Evolutionary conservation across 2,329 filamentous ascomycete species (phyloP), one percentile per base, ranked within the genome.

Genomic region (Boeremia lycopersici): DNA sequence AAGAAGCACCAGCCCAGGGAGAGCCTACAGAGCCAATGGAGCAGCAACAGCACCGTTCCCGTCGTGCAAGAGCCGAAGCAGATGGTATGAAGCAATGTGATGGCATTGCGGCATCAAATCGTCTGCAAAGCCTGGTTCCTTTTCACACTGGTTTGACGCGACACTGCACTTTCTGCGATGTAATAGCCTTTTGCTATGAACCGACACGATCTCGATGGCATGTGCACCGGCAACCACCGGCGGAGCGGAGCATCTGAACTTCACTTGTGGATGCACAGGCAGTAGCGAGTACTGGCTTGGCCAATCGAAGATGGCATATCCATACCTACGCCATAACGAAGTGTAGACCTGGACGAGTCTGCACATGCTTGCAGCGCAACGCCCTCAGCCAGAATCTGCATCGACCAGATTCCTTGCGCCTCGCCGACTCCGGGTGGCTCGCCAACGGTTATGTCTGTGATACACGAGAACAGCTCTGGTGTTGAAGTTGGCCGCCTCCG

Each of bases 31-130:
- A 68, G 64, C 33, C 40, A 58, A 15, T 49, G 48, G 28, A 67
- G 65, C 48, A 57, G 47, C 40, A 60, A 57, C 43, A 67, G 54
- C 33, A 47, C 53, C 6, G 42, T 53, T 26, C 38, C 44, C 1
- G 51, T 53, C 2, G 44, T 56, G 3, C 65, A 68, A 19, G 64
- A 68, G 39, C 65, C 65, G 17, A 62, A 66, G 50, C 64, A 45
- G 8, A 64, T 68, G 40, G 64, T 68, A 4, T 68, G 61, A 65
- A 17, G 23, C 8, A 23, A 8, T 12, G 2, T 40, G 10, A 26
- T 12, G 11, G 11, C 11, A 28, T 28, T 19, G 26, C 31, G 23
- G 19, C 13, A 28, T 11, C n/a, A 19, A 25, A 26, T 6, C 15
- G 19, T 13, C 34, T 30, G 31, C 31, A 30, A 15, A 11, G 26